Percentiles rank a stretch among this genome's conserved stretches.
Conservation (phyloP, 2,329 filamentous ascomycete species). For the Phaeophleospora eucalypticola region DNA sequence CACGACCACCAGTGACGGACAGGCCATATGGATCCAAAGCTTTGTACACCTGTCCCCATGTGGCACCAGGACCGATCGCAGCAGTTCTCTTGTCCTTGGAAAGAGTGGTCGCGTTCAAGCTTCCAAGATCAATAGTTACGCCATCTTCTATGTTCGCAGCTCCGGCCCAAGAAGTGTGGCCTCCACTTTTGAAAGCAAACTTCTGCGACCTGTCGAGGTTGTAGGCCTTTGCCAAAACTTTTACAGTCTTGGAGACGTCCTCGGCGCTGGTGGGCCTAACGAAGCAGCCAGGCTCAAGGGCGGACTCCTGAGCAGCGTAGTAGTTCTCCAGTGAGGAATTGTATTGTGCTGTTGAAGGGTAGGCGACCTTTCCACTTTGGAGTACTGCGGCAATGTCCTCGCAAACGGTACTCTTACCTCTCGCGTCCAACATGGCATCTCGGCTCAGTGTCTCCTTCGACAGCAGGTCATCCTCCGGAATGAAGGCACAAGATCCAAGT, state of each 20-base stretch:
- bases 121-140: conserved; percentile 15
- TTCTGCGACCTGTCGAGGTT: background rate
- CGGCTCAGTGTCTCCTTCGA: background rate
- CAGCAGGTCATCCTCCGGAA: background rate
- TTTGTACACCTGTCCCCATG: conserved; percentile 41
- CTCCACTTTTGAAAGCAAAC: conserved; percentile 16
- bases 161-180: conserved; percentile 15
- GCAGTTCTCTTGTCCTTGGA: conserved; percentile 3
- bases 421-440: background rate
- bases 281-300: background rate
- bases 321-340: background rate
- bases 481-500: background rate
- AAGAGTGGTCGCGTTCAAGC: conserved; percentile 7
- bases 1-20: background rate
- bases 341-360: no score
- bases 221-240: background rate
- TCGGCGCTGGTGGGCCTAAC: background rate
- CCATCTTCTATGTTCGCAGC: conserved; percentile 15
- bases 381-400: background rate
- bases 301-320: background rate
- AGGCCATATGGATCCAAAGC: background rate
- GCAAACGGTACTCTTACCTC: background rate
- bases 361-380: no score
- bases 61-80: conserved; percentile 40
- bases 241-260: background rate